phyloP scores from a whole-genome alignment of 1,284 basidiomycete genomes.

The Cutaneotrichosporon arboriforme region DNA sequence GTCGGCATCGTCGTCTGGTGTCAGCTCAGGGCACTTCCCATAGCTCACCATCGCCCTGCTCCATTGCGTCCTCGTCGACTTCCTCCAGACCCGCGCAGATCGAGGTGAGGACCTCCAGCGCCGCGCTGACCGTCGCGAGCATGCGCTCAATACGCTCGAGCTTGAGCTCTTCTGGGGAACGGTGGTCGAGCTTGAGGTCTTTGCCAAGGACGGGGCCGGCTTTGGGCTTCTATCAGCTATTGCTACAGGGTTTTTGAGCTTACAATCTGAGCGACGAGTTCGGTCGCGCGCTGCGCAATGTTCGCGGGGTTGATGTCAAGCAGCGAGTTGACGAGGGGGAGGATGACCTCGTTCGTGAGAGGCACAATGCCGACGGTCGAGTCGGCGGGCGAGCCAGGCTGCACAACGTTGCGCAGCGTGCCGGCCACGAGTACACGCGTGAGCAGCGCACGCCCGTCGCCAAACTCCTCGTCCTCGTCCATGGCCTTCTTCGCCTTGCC shows the following conservation, averaged over 20 bases:
- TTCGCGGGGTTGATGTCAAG: constrained; percentile 61
- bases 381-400: constrained; percentile 60
- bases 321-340: constrained; percentile 67
- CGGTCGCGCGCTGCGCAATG: constrained; percentile 54
- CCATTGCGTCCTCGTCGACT: constrained; percentile 51
- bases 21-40: constrained; percentile 22
- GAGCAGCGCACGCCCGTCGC: constrained; percentile 47
- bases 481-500: constrained; percentile 29
- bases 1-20: constrained; percentile 39
- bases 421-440: constrained; percentile 68
- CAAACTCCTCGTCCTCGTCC: constrained; percentile 28
- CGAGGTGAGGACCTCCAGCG: constrained; percentile 77
- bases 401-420: constrained; percentile 69
- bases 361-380: constrained; percentile 50
- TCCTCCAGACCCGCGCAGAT: constrained; percentile 83
- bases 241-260: neutral
- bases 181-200: constrained; percentile 56
- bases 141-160: constrained; percentile 68
- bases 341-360: constrained; percentile 57
- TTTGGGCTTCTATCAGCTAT: constrained; percentile 19
- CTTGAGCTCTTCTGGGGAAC: constrained; percentile 60
- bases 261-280: constrained; percentile 58
- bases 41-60: constrained; percentile 33
- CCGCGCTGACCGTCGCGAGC: constrained; percentile 67
- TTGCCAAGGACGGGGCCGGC: constrained; percentile 30